Evolutionary conservation across 495 filamentous ascomycete species (phyloP).

Genomic region (Xanthoparmelia taractica): DNA sequence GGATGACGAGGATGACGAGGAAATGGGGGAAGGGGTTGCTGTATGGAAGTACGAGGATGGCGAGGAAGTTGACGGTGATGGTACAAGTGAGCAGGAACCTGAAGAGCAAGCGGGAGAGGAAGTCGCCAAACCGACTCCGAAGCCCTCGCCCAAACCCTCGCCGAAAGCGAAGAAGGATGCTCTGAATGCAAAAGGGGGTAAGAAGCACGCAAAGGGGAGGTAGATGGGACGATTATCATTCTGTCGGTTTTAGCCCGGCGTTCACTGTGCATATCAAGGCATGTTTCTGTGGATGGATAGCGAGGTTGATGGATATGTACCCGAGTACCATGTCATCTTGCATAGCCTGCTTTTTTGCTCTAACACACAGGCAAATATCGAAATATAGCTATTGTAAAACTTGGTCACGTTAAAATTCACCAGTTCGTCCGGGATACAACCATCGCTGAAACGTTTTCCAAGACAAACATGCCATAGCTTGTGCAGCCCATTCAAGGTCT

Average conservation of each 20-base stretch:
- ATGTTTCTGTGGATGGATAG: slow-evolving; percentile 9
- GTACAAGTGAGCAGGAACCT: slow-evolving; percentile 22
- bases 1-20: slow-evolving; percentile 52
- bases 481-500: too few species aligned
- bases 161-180: slow-evolving; percentile 12
- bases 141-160: slow-evolving; percentile 4
- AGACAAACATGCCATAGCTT: too few species aligned
- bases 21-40: slow-evolving; percentile 38
- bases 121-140: slow-evolving; percentile 26
- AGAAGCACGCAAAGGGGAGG: slow-evolving; percentile 5
- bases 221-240: neutral
- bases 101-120: slow-evolving; percentile 26
- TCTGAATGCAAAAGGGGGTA: neutral
- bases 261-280: slow-evolving; percentile 8
- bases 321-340: neutral
- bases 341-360: slow-evolving; percentile 4
- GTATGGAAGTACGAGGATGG: slow-evolving; percentile 25
- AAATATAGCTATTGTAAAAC: neutral
- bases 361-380: too few species aligned
- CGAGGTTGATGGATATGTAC: neutral
- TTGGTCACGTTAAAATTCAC: too few species aligned
- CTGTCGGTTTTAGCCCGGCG: slow-evolving; percentile 1
- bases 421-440: too few species aligned
- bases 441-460: too few species aligned
- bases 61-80: slow-evolving; percentile 17